Base-by-base conservation (phyloP, 2,329 filamentous ascomycete genomes). In the Alternaria ventricosa region DNA sequence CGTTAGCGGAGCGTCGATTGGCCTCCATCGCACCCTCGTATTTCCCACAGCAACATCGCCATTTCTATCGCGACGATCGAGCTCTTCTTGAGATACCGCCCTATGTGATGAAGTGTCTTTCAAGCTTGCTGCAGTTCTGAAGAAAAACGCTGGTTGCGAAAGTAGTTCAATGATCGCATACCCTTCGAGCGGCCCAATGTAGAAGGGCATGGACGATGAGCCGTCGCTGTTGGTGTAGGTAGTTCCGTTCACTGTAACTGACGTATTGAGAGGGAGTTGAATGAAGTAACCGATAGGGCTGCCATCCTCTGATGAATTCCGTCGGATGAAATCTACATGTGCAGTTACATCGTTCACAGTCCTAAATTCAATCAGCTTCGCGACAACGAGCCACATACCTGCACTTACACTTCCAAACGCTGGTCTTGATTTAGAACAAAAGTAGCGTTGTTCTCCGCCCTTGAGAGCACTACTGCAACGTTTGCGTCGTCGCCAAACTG, bases 91-190 rank as follows among this genome's bases (percentile, higher is more conserved):
- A n/a, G 27, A 1, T 10, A 25, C 60, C 33, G 12, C 27, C 5
- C 20, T 58, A 3, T 13, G 36, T 8, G 46, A 33, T 3, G 5
- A 25, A 1, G 30, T 49, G 8, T 44, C 10, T n/a, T 41, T 51
- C 13, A 68, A 25, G 23, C 64, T 70, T 15, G n/a, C 57, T 27
- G 6, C 6, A n/a, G 30, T 49, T 12, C 67, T 58, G 60, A 71
- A 74, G 28, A 75, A 71, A 27, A 76, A 72, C 0, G 71, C 41
- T 2, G 69, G 68, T 18, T 69, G 63, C 12, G 65, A 67, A 15
- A 69, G 54, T 12, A 72, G 41, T 50, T 75, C 71, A 20, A 76
- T 69, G 46, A 71, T 61, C 2, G 64, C 64, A 30, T 69, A 76
- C 6, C 41, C 25, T n/a, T 57, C 36, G 12, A 75, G 56, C 2